phyloP scores from a whole-genome alignment of 2,329 filamentous ascomycete species.

The Parastagonospora avenae region DNA sequence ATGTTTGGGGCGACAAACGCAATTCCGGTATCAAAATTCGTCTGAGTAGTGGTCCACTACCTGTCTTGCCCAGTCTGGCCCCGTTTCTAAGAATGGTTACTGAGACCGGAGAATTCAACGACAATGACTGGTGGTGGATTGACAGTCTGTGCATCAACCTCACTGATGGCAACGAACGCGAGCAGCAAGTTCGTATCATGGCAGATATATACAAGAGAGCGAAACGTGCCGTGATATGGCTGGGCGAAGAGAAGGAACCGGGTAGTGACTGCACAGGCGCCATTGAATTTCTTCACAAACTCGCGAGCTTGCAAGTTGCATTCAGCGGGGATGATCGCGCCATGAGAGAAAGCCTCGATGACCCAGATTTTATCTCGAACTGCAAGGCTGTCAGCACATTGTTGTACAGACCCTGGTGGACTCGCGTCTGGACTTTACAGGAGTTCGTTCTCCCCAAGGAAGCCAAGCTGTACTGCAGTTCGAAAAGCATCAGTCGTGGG shows the following conservation, averaged over 20 bases:
- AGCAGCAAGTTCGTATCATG: constrained; percentile 41
- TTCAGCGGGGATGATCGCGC: constrained; percentile 22
- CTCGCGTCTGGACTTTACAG: constrained; percentile 36
- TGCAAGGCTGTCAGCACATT: constrained; percentile 30
- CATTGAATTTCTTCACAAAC: constrained; percentile 29
- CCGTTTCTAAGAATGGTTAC: constrained; percentile 33
- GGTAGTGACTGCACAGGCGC: constrained; percentile 31
- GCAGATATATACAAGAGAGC: constrained; percentile 34
- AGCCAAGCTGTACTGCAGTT: constrained; percentile 33
- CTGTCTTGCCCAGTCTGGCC: constrained; percentile 24
- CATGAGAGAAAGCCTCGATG: constrained; percentile 22
- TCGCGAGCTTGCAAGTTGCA: constrained; percentile 21
- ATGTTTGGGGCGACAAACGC: constrained; percentile 32
- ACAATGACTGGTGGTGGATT: constrained; percentile 39
- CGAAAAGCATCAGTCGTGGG: constrained; percentile 24
- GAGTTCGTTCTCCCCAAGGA: constrained; percentile 37
- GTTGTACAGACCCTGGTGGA: constrained; percentile 35
- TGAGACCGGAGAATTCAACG: constrained; percentile 23
- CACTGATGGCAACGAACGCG: constrained; percentile 27
- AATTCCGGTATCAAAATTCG: constrained; percentile 13
- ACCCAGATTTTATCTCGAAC: constrained; percentile 18
- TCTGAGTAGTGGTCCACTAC: constrained; percentile 19
- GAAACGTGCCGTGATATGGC: constrained; percentile 30
- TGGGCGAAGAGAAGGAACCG: constrained; percentile 25
- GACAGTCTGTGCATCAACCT: constrained; percentile 40